Evolutionary conservation across 257 asterid species (phyloP).

Genomic region (Nicotiana tomentosiformis): DNA sequence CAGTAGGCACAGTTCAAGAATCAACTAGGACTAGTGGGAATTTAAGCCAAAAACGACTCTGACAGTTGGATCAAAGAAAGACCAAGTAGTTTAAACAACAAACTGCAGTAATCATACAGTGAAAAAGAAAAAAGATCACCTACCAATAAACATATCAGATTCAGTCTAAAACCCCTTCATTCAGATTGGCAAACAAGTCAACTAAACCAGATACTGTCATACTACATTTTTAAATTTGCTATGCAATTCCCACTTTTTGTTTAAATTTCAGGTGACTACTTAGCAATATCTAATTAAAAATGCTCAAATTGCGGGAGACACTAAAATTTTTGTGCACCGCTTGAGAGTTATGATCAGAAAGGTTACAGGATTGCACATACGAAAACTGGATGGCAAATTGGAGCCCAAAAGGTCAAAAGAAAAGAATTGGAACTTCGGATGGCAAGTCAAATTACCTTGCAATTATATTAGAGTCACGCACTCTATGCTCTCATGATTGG

Average conservation of each 20-base stretch:
- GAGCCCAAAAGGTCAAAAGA: background rate
- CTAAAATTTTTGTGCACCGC: background rate
- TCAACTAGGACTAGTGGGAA: background rate
- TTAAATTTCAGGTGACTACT: background rate
- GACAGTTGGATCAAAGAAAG: background rate
- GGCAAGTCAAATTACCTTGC: background rate
- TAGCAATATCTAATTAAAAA: background rate
- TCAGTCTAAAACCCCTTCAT: background rate
- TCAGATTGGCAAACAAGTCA: background rate
- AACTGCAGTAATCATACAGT: background rate
- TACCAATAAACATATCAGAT: background rate
- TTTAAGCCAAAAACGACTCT: background rate
- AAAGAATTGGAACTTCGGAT: background rate
- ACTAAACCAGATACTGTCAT: background rate
- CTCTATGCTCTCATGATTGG: background rate
- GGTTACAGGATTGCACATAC: background rate
- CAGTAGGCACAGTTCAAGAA: background rate
- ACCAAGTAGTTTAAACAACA: background rate
- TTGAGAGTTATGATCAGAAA: background rate
- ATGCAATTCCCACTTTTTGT: background rate
- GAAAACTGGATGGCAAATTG: background rate
- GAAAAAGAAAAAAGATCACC: background rate
- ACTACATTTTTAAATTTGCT: background rate
- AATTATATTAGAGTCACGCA: background rate
- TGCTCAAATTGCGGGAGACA: background rate